Base-by-base conservation (phyloP, 768 basidiomycete genomes). In the Gloeopeniophorella convolvens region DNA sequence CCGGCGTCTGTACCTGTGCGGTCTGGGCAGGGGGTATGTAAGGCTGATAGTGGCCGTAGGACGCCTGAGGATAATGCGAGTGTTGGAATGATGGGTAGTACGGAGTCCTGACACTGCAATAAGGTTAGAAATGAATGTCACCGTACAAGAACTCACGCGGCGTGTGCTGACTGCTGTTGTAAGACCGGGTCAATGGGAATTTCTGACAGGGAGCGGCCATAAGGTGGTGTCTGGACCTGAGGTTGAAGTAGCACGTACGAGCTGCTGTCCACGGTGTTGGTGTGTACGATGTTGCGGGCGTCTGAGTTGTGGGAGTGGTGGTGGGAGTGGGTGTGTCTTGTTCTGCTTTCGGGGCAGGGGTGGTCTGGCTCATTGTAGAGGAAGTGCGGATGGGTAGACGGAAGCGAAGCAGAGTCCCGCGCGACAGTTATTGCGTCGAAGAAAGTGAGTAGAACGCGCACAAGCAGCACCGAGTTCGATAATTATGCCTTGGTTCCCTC, bases 11-110 rank as follows among this genome's bases (percentile, higher is more conserved):
- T 35, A 56, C 52, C 47, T 62, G 61, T 8, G 66, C 56, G 0
- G 65, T 15, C 13, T 48, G 57, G 4, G 43, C 39, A 3, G 55
- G 55, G 18, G 57, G 54, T 34, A 57, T 57, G 16, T 58, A 62
- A 30, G 55, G 62, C 33, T 57, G 48, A 31, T 65, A 62, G 31
- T 70, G 69, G 31, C 65, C 71, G 10, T 64, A 63, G 24, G 55
- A 60, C 12, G 56, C 45, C 27, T 63, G 55, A 20, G 60, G 54
- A 39, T 62, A 60, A 49, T 63, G 58, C 11, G 59, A 55, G 34
- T 55, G 55, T 15, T 52, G 60, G 30, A 59, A 61, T 36, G 48
- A 48, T 31, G 57, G 46, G 36, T 61, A 61, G 37, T 61, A 53
- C 3, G 51, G 31, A 16, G 58, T 45, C 39, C 54, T 50, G 49